These are phyloP conservation scores for Kregervanrija pseudodelftensis DNA, from an alignment of 805 yeast genomes.

Conservation along the genomic window DNA sequence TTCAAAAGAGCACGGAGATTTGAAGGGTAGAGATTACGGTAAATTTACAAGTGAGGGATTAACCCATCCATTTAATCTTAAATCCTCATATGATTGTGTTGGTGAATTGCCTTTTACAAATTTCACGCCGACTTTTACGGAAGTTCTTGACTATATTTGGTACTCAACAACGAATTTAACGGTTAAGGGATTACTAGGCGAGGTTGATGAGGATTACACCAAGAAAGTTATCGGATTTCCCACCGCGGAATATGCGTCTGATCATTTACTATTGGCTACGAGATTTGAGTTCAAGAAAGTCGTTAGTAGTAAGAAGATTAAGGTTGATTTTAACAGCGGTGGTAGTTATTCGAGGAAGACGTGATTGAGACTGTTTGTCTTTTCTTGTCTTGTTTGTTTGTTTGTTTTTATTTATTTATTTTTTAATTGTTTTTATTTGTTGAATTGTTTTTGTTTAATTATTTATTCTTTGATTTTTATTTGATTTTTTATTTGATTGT, in stretches of 20 bases:
- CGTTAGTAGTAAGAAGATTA: slow-evolving; percentile 15
- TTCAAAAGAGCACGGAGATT: slow-evolving; percentile 72
- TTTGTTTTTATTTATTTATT: neutral
- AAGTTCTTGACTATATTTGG: slow-evolving; percentile 94
- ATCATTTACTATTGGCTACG: slow-evolving; percentile 83
- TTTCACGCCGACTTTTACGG: slow-evolving; percentile 87
- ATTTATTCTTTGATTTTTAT: too few relatives aligned
- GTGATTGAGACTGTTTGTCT: slow-evolving; percentile 4
- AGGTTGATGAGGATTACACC: slow-evolving; percentile 72
- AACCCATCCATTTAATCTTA: slow-evolving; percentile 70
- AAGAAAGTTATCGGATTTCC: slow-evolving; percentile 85
- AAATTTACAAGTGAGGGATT: slow-evolving; percentile 85
- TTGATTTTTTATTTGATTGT: too few relatives aligned
- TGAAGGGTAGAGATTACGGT: slow-evolving; percentile 86
- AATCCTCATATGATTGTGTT: slow-evolving; percentile 75
- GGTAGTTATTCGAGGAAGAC: slow-evolving; percentile 24
- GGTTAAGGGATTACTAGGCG: slow-evolving; percentile 82
- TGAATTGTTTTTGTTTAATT: neutral
- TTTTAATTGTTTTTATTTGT: neutral
- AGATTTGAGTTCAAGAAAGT: slow-evolving; percentile 64
- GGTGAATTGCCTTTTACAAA: slow-evolving; percentile 94
- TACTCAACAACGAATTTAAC: slow-evolving; percentile 74
- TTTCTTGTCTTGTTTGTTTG: too few relatives aligned
- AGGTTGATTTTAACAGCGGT: slow-evolving; percentile 21
- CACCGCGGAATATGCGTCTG: slow-evolving; percentile 87